Base-by-base conservation (phyloP, 164 flowering plant genomes). In the Vitis riparia region DNA sequence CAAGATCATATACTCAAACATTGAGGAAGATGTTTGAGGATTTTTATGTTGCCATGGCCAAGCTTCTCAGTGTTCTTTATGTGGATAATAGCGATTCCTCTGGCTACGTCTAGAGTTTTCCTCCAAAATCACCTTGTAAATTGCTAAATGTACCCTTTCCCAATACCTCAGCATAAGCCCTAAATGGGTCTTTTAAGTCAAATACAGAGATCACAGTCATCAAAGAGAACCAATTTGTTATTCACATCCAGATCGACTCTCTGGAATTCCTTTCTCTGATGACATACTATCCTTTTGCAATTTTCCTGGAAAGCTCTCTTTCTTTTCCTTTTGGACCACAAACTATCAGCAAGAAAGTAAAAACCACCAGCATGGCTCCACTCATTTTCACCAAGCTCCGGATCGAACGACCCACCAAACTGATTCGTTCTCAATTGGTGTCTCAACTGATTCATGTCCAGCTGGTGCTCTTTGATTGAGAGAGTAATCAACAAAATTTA, bases 21-120 rank as follows among this genome's bases (percentile, higher is more conserved):
- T 91, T 91, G 73, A 94, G 86, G 78, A 94, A 92, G 61, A 89
- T 82, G 82, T 94, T 94, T 68, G 98, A 86, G n/a, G 97, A 81
- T 76, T 89, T 89, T 63, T 17, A 94, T 73, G 80, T 94, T 92
- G 32, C 97, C 97, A 62, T 94, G 97, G 30, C 17, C 17, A 17
- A 17, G 17, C 17, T 17, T 92, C 69, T 94, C 91, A 14, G 76
- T 75, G 55, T 84, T 89, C 62, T 84, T 88, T 11, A 70, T 15
- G 51, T 94, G 97, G 67, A 92, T 76, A 49, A 76, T 84, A 58
- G 92, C 91, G 17, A 94, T 82, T 63, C 97, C 98, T 79, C 86
- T 78, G 15, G 98, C 93, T 32, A 92, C 83, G 44, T 97, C 98
- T 27, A 87, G 68, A 16, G 95, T 97, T 59, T 92, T 88, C 65